These are phyloP conservation scores for Draba incana DNA, from an alignment of 345 rosid genomes.

Conservation along the genomic window DNA sequence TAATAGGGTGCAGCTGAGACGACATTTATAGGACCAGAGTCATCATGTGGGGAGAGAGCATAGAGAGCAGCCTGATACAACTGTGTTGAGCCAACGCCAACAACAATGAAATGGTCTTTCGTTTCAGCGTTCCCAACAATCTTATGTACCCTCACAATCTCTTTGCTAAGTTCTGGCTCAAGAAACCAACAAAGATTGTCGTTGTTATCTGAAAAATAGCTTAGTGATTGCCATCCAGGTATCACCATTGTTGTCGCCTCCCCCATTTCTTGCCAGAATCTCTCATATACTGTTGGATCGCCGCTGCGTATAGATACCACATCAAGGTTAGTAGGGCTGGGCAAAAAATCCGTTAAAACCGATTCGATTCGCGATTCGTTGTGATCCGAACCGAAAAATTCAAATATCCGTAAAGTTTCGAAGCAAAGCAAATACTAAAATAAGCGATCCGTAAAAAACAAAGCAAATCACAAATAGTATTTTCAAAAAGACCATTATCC, in stretches of 20 bases:
- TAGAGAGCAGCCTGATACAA: slow-evolving; percentile 81
- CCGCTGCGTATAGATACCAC: slow-evolving; percentile 59
- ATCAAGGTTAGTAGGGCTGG: neutral
- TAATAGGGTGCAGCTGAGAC: slow-evolving; percentile 86
- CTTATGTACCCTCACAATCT: slow-evolving; percentile 66
- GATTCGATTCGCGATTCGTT: no score
- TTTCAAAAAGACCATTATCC: no score
- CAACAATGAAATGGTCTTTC: slow-evolving; percentile 62
- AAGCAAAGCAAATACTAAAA: no score
- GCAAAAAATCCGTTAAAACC: no score
- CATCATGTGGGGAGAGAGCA: slow-evolving; percentile 66
- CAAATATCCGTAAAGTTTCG: no score
- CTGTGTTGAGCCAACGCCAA: slow-evolving; percentile 94
- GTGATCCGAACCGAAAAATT: no score
- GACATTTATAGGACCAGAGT: slow-evolving; percentile 65
- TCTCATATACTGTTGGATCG: slow-evolving; percentile 89
- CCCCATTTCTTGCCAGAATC: slow-evolving; percentile 69
- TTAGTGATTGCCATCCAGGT: slow-evolving; percentile 84
- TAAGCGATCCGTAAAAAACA: no score
- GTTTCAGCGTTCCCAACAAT: slow-evolving; percentile 84
- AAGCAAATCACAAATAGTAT: no score
- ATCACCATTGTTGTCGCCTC: slow-evolving; percentile 72
- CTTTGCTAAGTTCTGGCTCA: slow-evolving; percentile 69
- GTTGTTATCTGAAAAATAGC: slow-evolving; percentile 73
- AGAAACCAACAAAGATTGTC: slow-evolving; percentile 82